These are phyloP conservation scores for Penicillium paxilli DNA, from an alignment of 495 filamentous ascomycete genomes.

Conservation along the genomic window DNA sequence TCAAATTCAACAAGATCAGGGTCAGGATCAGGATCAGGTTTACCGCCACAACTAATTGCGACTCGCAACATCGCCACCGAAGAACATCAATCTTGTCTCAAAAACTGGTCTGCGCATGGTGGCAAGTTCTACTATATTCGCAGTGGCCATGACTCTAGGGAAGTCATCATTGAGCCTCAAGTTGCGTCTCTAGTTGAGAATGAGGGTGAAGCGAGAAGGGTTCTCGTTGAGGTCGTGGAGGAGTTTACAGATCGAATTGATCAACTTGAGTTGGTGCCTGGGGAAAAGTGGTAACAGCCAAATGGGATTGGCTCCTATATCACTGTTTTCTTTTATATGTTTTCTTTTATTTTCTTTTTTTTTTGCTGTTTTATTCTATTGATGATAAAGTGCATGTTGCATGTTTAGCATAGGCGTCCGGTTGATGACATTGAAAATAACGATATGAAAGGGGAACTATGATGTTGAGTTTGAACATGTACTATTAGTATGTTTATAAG, in stretches of 20 bases:
- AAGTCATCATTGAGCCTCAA: slow-evolving; percentile 28
- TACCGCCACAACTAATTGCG: slow-evolving; percentile 16
- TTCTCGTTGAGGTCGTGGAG: slow-evolving; percentile 20
- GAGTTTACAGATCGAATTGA: slow-evolving; percentile 18
- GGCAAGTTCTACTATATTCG: slow-evolving; percentile 45
- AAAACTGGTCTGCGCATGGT: slow-evolving; percentile 38
- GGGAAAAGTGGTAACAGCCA: slow-evolving; percentile 14
- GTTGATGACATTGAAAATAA: background rate
- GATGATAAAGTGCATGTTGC: background rate
- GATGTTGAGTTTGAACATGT: background rate
- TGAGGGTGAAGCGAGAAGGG: slow-evolving; percentile 8
- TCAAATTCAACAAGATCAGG: too few species aligned
- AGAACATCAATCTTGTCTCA: slow-evolving; percentile 39
- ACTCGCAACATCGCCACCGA: slow-evolving; percentile 28
- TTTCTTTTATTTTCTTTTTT: background rate
- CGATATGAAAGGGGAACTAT: background rate
- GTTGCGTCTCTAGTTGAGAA: slow-evolving; percentile 21
- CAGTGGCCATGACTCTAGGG: slow-evolving; percentile 34
- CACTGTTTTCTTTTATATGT: background rate
- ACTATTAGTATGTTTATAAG: background rate
- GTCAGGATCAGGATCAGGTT: background rate
- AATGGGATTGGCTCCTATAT: background rate
- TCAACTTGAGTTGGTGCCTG: slow-evolving; percentile 22
- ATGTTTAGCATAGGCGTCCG: slow-evolving; percentile 20
- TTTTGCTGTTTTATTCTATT: background rate